Base-by-base conservation (phyloP, 2,329 filamentous ascomycete genomes). In the Cercospora canescens region DNA sequence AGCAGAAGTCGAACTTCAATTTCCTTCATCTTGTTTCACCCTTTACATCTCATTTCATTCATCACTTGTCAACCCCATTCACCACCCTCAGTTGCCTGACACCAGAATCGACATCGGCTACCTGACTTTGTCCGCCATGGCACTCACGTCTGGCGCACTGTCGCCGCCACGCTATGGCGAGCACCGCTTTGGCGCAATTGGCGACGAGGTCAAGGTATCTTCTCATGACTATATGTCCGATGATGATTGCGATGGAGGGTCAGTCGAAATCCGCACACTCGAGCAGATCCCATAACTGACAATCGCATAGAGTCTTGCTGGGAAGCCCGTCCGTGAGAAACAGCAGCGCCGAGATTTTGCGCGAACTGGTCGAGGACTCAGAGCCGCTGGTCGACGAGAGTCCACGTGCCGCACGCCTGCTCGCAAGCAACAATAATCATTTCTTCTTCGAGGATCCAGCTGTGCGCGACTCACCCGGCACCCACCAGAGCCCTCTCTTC, bases 161-260 rank as follows among this genome's bases (percentile, higher is more conserved):
- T 21, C 37, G 55, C 55, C 21, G 24, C 37, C 32, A 18, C 21
- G 14, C 16, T 45, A 14, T 28, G 26, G 32, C 18, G 24, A 14
- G 8, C 37, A 8, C 48, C 16, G n/a, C 24, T 63, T 63, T 24
- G 62, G 62, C 30, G 54, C 62, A 18, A 63, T 63, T n/a, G 62
- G 62, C n/a, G 39, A 58, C 6, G 62, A 63, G 26, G 12, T 63
- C 16, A 50, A 39, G 32, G 62, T 55, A 24, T 45, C 55, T 11
- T 55, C 37, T 1, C 14, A 24, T 6, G 54, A 52, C 28, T 26
- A 35, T 16, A 37, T 26, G n/a, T 59, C 48, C 16, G 54, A 59
- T n/a, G 54, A 59, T 12, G 39, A 59, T 14, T 58, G 12, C 39
- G 62, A 57, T 39, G 62, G 54, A 12, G 54, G 62, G 62, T 59